phyloP scores from a whole-genome alignment of 1,139 yeast genomes.

The Meyerozyma elateridarum region DNA sequence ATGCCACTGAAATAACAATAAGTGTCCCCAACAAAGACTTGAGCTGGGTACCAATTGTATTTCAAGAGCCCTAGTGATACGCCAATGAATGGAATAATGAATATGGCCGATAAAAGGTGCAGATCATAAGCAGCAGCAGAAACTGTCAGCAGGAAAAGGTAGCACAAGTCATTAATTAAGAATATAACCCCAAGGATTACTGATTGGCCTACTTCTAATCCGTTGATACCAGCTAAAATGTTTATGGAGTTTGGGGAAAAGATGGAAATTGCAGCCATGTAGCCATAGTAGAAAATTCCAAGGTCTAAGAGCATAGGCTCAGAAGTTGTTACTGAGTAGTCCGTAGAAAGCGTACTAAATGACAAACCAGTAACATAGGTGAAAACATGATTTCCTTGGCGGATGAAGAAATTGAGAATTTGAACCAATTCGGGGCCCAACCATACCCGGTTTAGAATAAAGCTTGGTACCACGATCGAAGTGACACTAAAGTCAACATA shows the following conservation, averaged over 20 bases:
- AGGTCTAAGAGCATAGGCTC: conserved; percentile 51
- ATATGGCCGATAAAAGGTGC: conserved; percentile 75
- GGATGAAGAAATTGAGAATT: conserved; percentile 21
- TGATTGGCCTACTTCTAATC: conserved; percentile 94
- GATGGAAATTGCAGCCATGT: conserved; percentile 88
- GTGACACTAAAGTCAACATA: conserved; percentile 94
- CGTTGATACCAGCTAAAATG: conserved; percentile 93
- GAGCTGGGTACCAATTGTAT: conserved; percentile 87
- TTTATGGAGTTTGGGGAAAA: conserved; percentile 97
- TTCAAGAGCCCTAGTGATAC: conserved; percentile 72
- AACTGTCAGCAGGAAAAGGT: conserved; percentile 40
- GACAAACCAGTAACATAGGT: conserved; percentile 34
- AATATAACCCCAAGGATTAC: conserved; percentile 69
- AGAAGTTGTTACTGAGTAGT: conserved; percentile 23
- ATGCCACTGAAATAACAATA: conserved; percentile 97
- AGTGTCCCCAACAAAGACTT: conserved; percentile 95
- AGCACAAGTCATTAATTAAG: conserved; percentile 70
- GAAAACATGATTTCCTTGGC: conserved; percentile 30
- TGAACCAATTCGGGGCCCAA: conserved; percentile 15
- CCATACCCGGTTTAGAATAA: conserved; percentile 38
- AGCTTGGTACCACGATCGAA: conserved; percentile 77
- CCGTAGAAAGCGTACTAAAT: conserved; percentile 33
- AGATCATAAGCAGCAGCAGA: conserved; percentile 69
- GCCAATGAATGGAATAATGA: conserved; percentile 82
- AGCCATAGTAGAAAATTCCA: conserved; percentile 73